Evolutionary conservation across 176 grass and related monocot genomes (phyloP), one percentile per base, ranked within the genome.

Genomic region (Pontederia crassipes): DNA sequence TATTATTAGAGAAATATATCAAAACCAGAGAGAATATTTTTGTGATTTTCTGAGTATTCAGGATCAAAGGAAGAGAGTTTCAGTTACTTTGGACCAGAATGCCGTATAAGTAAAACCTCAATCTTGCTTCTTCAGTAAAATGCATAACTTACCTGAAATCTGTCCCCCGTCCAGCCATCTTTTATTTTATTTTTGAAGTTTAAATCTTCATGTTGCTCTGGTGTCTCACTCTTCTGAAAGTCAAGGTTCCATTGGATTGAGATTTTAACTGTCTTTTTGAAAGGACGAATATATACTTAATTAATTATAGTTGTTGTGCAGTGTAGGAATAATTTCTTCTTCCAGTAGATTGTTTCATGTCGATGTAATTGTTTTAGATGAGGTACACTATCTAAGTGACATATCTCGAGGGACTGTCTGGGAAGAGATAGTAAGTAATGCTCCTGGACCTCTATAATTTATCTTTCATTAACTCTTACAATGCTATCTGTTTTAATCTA

Each of bases 321-420:
- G 92, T 81, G 81, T 97, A 48, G 87, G 92, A 58, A 81, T 88
- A 78, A 58, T 69, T 78, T 79, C 92, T 56, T 91, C 92, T 59
- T 75, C 87, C 69, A 82, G 92, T 52, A 97, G 83, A 88, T 67
- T 97, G 60, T 91, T 91, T 91, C 78, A 85, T 78, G 92, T 97
- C 49, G 84, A 97, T 85, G 92, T 86, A 49, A 97, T 97, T 75
- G 79, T 97, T 75, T 80, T 97, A 60, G 92, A 97, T 60, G 92
- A 97, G 88, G 92, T 97, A 9, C 92, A 97, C 81, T 97, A 97
- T 77, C 77, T 97, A 49, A 97, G 92, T 73, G 86, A 97, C 56
- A 97, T 88, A 67, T 91, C 92, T 69, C 92, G 92, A 15, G 92
- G 92, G 61, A 97, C 92, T 62, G 92, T 97, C 78, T 97, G 92